phyloP scores from a whole-genome alignment of 768 basidiomycete genomes.

The Multifurca ochricompacta region DNA sequence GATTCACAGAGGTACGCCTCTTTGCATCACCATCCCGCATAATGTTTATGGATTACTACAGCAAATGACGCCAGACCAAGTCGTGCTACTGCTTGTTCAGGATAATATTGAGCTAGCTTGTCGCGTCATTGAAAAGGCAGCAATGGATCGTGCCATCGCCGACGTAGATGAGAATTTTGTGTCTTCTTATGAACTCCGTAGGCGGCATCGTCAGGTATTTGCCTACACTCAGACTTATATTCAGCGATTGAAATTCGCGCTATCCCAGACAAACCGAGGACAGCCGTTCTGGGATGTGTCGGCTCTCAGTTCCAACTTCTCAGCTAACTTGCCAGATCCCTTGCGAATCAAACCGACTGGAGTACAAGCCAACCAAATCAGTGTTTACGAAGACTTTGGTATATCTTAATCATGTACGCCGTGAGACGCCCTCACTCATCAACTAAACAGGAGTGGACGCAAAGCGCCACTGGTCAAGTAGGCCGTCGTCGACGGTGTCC shows the following conservation, averaged over 20 bases:
- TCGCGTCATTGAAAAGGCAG: conserved; percentile 90
- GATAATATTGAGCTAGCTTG: conserved; percentile 95
- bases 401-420: background rate
- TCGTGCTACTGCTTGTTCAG: conserved; percentile 68
- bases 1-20: conserved; percentile 69
- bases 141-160: conserved; percentile 89
- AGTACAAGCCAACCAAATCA: conserved; percentile 70
- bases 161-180: conserved; percentile 91
- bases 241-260: background rate
- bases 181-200: conserved; percentile 71
- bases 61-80: conserved; percentile 76
- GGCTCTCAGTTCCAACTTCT: conserved; percentile 62
- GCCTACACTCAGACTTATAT: background rate
- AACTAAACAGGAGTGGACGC: conserved; percentile 40
- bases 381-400: conserved; percentile 97
- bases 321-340: conserved; percentile 74
- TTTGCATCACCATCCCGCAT: conserved; percentile 12
- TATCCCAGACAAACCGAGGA: conserved; percentile 46
- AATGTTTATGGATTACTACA: conserved; percentile 21
- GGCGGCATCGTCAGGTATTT: conserved; percentile 78
- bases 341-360: conserved; percentile 80
- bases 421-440: background rate
- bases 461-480: conserved; percentile 48
- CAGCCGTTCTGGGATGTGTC: conserved; percentile 88
- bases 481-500: conserved; percentile 65